A percentile compares a stretch with the other conserved stretches of the same genome.
Evolutionary conservation across 371 early-diverging fungal species (phyloP).

Genomic region (Syncephalis fuscata): DNA sequence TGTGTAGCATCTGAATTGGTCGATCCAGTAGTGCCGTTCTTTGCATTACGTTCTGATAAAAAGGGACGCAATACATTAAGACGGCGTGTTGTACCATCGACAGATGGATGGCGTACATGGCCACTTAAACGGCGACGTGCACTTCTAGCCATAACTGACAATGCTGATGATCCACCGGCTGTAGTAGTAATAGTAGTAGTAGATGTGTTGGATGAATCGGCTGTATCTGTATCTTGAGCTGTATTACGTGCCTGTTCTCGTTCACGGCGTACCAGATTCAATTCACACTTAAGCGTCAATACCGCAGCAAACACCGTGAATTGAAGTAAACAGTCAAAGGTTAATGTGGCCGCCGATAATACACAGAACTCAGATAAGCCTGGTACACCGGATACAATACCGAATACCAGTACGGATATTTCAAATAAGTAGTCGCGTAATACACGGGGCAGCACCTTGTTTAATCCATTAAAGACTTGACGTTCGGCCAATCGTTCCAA

Average conservation of each 20-base stretch:
- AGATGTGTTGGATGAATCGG: no score
- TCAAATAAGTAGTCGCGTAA: constrained; percentile 70
- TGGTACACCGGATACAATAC: constrained; percentile 57
- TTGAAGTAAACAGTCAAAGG: constrained; percentile 68
- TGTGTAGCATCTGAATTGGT: no score
- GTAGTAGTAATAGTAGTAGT: no score
- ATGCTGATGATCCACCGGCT: no score
- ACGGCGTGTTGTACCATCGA: no score
- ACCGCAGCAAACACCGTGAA: constrained; percentile 79
- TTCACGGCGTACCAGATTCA: constrained; percentile 27
- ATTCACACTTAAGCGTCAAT: constrained; percentile 73
- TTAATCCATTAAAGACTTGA: constrained; percentile 51
- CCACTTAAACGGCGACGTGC: no score
- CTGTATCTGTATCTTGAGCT: no score
- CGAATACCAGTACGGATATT: constrained; percentile 56
- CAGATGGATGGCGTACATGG: no score
- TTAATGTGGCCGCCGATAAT: constrained; percentile 58
- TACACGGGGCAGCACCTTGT: constrained; percentile 42
- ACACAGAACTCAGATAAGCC: constrained; percentile 71
- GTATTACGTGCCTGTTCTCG: background rate
- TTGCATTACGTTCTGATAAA: no score
- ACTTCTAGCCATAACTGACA: no score
- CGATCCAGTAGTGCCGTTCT: no score
- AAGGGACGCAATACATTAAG: no score
- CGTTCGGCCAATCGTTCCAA: constrained; percentile 13